Evolutionary conservation across 2,329 filamentous ascomycete species (phyloP), one percentile per base, ranked within the genome.

Genomic region (Bipolaris zeicola): DNA sequence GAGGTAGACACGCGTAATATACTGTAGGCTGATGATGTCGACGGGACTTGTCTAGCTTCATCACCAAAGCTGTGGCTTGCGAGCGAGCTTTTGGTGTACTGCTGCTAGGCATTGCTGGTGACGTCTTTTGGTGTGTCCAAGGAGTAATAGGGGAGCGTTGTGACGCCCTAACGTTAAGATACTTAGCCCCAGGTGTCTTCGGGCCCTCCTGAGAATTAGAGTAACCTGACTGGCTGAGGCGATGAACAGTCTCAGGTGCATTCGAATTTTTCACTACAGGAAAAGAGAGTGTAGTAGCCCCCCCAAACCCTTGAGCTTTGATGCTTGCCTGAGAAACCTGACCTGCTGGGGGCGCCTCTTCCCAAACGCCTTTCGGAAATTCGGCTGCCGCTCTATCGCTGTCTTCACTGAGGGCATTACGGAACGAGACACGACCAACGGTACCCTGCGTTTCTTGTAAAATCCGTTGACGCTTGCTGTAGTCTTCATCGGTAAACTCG

Each of bases 231-330:
- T 94, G 90, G 67, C 89, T 92, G 28, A 91, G 78, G 42, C 87
- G 85, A 43, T 86, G 64, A 26, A 82, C 79, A 0, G 88, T 90
- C 56, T 81, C 81, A 5, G 85, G 83, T 64, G 91, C 86, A 64
- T 87, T 83, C 1, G 88, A 84, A 64, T 94, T 86, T 75, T 96
- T 96, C 20, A 94, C 90, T 11, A 92, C 84, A 1, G 89, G 84
- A 67, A 92, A 96, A 26, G 82, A 82, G 24, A 92, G 78, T 20
- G 79, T 81, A 3, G 60, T 81, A 68, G 62, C 77, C 72, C 62
- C 77, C 61, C 73, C 64, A 20, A 55, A 50, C 6, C 70, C 70
- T 46, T 71, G 75, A 16, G 75, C 70, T 64, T 75, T 80, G 67
- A 67, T 69, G 51, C 71, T 74, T 31, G 69, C 65, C 61, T 82